Evolutionary conservation across 2,329 filamentous ascomycete genomes (phyloP), one percentile per base, ranked within the genome.

Genomic region (Cordyceps farinosa): DNA sequence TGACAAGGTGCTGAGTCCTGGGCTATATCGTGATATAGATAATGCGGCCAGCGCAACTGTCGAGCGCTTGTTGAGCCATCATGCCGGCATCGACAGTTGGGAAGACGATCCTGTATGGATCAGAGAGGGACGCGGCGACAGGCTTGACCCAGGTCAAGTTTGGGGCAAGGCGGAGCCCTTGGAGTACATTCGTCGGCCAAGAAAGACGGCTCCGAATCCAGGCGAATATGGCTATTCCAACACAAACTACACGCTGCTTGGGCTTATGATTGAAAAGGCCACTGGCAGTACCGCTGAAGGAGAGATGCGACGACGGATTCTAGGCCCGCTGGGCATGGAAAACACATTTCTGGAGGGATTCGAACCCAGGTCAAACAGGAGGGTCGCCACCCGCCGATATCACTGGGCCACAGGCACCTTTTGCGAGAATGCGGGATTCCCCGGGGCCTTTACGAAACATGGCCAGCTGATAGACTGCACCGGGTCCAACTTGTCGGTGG

Each of bases 181-280:
- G 34, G 54, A 64, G 9, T 65, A 66, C 38, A 59, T 66, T 47
- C 64, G 64, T n/a, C 57, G 65, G 13, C 61, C 65, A 17, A 64
- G 53, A 40, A 59, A 40, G 34, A 64, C 55, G 1, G 65, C 65
- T 27, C 65, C 65, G n/a, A 45, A 62, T 7, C 60, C 52, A 8
- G 64, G 64, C 1, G 52, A 64, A 7, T 66, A 45, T 8, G 61
- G 64, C 57, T 66, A 66, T 15, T 45, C 65, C 6, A 66, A 66
- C 29, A 64, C 62, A 11, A 66, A 66, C 54, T 66, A 65, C 62
- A 65, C 64, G 30, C 58, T 66, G 13, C 61, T 66, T 17, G 65
- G 65, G 8, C 50, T 65, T 7, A 52, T 66, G 15, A 58, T 66
- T 22, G 65, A 66, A 52, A 50, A 42, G 3, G 45, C 62, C 32